These are phyloP conservation scores for Daucus carota DNA, from an alignment of 129 eudicot genomes.

Conservation along the genomic window DH1_v3.0 NC_030384.2:30820001-30820500, in stretches of 20 bases:
- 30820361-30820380: constrained; percentile 38
- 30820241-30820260: constrained; percentile 16
- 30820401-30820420: too few species aligned
- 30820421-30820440: too few species aligned
- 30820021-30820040: neutral
- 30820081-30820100: neutral
- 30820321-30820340: constrained; percentile 39
- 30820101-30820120: neutral
- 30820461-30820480: neutral
- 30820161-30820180: neutral
- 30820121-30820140: neutral
- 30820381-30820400: constrained; percentile 24
- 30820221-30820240: too few species aligned
- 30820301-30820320: constrained; percentile 28
- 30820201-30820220: too few species aligned
- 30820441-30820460: too few species aligned
- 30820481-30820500: too few species aligned
- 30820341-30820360: constrained; percentile 31
- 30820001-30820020: neutral
- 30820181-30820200: neutral
- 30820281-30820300: constrained; percentile 25
- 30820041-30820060: constrained; percentile 16
- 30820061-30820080: too few species aligned
- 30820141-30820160: neutral
- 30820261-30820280: constrained; percentile 24